Base-by-base conservation (phyloP, 495 filamentous ascomycete genomes). In the Neurospora tetraspora region DNA sequence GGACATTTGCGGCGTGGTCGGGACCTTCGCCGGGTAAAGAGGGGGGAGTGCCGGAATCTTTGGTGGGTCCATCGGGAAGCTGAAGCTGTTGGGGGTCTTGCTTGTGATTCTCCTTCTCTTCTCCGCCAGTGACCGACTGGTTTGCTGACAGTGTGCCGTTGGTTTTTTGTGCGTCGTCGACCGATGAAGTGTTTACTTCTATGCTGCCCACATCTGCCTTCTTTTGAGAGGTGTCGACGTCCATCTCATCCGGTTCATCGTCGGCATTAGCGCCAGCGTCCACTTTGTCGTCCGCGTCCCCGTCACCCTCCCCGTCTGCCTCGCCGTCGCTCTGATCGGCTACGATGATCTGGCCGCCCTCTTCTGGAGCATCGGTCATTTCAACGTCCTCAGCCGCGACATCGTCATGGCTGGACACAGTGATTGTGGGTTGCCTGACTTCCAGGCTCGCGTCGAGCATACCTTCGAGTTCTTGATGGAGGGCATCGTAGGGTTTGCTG, bases 391-490 rank as follows among this genome's bases (percentile, higher is more conserved):
- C 77, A 5, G 77, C 11, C 2, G 70, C 81, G n/a, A 78, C 77
- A 7, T 45, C 75, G 31, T 75, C 78, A 23, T 74, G 73, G 14
- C 75, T 76, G 3, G 73, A 79, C 0, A 78, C 76, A 4, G 70
- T 79, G 53, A 76, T 77, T 7, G 74, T 70, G 6, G 80, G 77
- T 68, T 80, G 82, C 27, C 79, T 79, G 39, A 84, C 65, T 72
- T 87, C 83, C 38, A 85, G 77, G 71, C 85, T 84, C n/a, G 82
- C 79, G 72, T 94, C 91, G 16, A 95, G 83, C 76, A 94, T 86
- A 37, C 84, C 83, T 73, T 94, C 91, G 18, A 97, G 84, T 73
- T 96, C 90, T 72, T 89, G 88, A 39, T 92, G 81, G 69, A 92
- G 88, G 42, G 86, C 86, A 70, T 94, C 92, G 69, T 88, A 89